These are phyloP conservation scores for Tausonia pullulans DNA, from an alignment of 1,284 basidiomycete species.

Conservation along the genomic window DNA sequence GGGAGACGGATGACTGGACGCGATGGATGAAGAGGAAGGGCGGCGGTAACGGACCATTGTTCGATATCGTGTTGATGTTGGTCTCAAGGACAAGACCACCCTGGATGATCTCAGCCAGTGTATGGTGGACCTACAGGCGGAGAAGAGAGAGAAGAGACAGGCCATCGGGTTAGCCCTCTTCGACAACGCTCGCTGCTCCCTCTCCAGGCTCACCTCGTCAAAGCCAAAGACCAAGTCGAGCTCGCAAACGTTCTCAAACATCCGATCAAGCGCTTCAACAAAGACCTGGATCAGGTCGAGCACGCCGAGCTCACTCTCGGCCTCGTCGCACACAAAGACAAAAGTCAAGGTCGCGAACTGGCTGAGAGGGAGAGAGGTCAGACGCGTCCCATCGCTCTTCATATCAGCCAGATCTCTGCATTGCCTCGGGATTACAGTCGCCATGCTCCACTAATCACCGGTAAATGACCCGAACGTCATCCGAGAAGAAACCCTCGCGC, in stretches of 20 bases:
- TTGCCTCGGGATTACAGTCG: too few relatives aligned
- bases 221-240: slow-evolving; percentile 98
- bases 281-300: slow-evolving; percentile 97
- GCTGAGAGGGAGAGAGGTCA: neutral
- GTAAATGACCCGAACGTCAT: slow-evolving; percentile 40
- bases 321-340: slow-evolving; percentile 88
- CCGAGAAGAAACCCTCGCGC: slow-evolving; percentile 25
- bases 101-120: slow-evolving; percentile 89
- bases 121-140: slow-evolving; percentile 68
- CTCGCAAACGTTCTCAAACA: slow-evolving; percentile 98
- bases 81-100: slow-evolving; percentile 97
- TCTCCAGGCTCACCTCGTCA: slow-evolving; percentile 59
- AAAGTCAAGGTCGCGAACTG: slow-evolving; percentile 93
- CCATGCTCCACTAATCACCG: slow-evolving; percentile 18
- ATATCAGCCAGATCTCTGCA: too few relatives aligned
- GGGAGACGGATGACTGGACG: too few relatives aligned
- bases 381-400: slow-evolving; percentile 1
- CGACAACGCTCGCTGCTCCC: neutral
- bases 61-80: slow-evolving; percentile 51
- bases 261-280: slow-evolving; percentile 88
- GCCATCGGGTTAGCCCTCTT: neutral
- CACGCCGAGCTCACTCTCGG: slow-evolving; percentile 91
- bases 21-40: neutral
- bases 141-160: neutral
- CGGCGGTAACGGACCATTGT: slow-evolving; percentile 7